These are phyloP conservation scores for Exophiala oligosperma DNA, from an alignment of 2,329 filamentous ascomycete species.

Conservation along the genomic window DNA sequence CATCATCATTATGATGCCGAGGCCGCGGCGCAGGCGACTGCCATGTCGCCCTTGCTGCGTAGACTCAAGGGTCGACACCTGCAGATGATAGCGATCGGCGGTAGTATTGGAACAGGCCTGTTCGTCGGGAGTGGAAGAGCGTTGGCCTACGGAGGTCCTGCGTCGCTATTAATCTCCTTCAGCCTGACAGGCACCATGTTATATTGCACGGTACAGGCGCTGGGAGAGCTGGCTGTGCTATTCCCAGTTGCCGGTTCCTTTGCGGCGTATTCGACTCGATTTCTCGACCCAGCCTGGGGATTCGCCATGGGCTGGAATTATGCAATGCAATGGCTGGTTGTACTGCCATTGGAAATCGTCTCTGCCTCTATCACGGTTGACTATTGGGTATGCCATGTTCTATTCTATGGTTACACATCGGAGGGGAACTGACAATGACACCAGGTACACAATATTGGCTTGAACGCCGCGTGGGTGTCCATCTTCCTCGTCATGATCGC, in stretches of 20 bases:
- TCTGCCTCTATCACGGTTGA: constrained; percentile 76
- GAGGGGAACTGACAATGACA: not conserved
- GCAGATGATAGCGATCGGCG: constrained; percentile 69
- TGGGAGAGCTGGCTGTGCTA: constrained; percentile 87
- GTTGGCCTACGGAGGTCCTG: constrained; percentile 66
- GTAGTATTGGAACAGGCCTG: constrained; percentile 85
- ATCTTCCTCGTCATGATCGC: constrained; percentile 73
- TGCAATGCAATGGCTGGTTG: constrained; percentile 78
- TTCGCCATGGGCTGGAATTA: constrained; percentile 58
- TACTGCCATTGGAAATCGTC: constrained; percentile 79
- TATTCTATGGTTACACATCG: not conserved
- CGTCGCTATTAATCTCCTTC: constrained; percentile 76
- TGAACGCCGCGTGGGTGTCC: constrained; percentile 56
- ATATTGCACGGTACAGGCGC: constrained; percentile 86
- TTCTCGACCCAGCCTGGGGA: constrained; percentile 71
- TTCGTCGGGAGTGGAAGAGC: constrained; percentile 81
- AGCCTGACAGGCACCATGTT: constrained; percentile 79
- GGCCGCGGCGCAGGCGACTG: constrained; percentile 32
- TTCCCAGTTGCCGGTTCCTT: constrained; percentile 93
- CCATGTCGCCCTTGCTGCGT: constrained; percentile 31
- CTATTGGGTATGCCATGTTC: constrained; percentile 58
- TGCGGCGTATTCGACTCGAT: constrained; percentile 86
- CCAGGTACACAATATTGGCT: constrained; percentile 29
- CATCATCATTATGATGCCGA: constrained; percentile 31
- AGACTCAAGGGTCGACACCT: constrained; percentile 33